These are phyloP conservation scores for Spirogloea muscicola DNA, from an alignment of 139 green algal genomes.

Conservation along the genomic window DNA sequence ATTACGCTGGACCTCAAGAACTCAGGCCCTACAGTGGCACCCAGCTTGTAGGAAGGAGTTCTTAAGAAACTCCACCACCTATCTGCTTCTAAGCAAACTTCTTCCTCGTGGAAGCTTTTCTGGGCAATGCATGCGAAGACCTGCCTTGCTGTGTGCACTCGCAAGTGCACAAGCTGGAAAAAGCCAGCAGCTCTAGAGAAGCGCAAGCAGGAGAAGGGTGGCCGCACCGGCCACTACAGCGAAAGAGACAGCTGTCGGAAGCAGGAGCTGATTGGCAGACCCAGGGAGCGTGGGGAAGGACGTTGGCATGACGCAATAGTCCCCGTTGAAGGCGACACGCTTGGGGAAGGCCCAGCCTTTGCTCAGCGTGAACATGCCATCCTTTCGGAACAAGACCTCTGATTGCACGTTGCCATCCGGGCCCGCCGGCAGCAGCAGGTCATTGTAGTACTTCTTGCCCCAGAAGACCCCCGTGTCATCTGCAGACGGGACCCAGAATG, in stretches of 20 bases:
- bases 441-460: slow-evolving; percentile 29
- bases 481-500: too few relatives aligned
- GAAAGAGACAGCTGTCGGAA: not conserved
- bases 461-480: slow-evolving; percentile 35
- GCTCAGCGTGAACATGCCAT: slow-evolving; percentile 8
- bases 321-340: slow-evolving; percentile 32
- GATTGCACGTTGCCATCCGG: slow-evolving; percentile 30
- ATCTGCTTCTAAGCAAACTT: too few relatives aligned
- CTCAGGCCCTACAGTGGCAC: too few relatives aligned
- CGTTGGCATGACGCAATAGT: slow-evolving; percentile 34
- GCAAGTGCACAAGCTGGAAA: too few relatives aligned
- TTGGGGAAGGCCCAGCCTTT: slow-evolving; percentile 34
- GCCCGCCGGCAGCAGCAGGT: slow-evolving; percentile 13
- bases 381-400: slow-evolving; percentile 33
- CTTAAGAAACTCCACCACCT: too few relatives aligned
- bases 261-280: not conserved
- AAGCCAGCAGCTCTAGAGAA: too few relatives aligned
- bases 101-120: too few relatives aligned
- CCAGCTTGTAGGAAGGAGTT: too few relatives aligned
- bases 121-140: too few relatives aligned
- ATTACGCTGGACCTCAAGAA: too few relatives aligned
- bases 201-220: not conserved
- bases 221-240: not conserved
- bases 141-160: too few relatives aligned
- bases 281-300: slow-evolving; percentile 20